Evolutionary conservation across 2,329 filamentous ascomycete species (phyloP).

Genomic region (Acrocalymma vagum): DNA sequence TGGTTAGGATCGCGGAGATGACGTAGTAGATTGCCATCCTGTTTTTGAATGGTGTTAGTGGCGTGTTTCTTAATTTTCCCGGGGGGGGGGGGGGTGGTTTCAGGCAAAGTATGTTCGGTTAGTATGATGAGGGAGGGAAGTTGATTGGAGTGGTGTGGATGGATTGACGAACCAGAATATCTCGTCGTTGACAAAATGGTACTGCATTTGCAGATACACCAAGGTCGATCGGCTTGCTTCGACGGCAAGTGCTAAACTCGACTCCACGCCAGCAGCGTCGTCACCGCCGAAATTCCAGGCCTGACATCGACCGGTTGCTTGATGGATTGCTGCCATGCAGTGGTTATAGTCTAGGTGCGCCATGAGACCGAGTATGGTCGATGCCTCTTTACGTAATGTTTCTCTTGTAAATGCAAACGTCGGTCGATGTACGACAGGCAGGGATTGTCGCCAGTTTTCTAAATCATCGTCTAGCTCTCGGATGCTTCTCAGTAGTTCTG

Average conservation of each 20-base stretch:
- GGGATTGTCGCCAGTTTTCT: conserved; percentile 2
- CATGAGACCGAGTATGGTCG: not conserved
- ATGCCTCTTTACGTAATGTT: not conserved
- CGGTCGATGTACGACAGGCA: not conserved
- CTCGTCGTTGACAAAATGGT: too few species aligned
- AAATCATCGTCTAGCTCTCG: conserved; percentile 5
- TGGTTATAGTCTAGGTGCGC: conserved; percentile 4
- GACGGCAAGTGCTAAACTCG: not conserved
- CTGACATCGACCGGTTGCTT: conserved; percentile 1
- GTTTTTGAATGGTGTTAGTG: not conserved
- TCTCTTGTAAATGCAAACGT: not conserved
- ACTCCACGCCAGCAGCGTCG: not conserved
- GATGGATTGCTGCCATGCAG: conserved; percentile 4
- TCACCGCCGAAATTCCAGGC: not conserved
- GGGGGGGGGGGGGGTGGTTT: too few species aligned
- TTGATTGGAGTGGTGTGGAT: too few species aligned
- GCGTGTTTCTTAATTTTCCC: too few species aligned
- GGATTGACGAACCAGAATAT: too few species aligned
- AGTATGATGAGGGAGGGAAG: too few species aligned
- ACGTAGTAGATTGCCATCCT: conserved; percentile 1
- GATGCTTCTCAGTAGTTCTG: conserved; percentile 1
- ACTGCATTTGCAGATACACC: conserved; percentile 1
- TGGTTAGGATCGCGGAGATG: not conserved
- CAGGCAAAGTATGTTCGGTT: too few species aligned
- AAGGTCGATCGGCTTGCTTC: conserved; percentile 6